Conservation (phyloP, 768 basidiomycete genomes). For the Cantharellus anzutake region DNA sequence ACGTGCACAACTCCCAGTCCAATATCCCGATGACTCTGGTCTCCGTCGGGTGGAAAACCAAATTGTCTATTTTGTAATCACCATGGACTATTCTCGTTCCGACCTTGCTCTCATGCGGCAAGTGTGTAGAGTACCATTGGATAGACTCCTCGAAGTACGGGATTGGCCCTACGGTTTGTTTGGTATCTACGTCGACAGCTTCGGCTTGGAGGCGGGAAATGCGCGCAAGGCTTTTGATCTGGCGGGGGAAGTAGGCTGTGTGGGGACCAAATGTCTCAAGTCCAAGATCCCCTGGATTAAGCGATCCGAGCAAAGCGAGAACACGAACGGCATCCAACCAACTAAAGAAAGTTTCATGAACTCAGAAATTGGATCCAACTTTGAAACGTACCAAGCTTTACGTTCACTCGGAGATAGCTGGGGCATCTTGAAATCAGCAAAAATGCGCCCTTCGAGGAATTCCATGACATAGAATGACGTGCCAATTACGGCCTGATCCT, state of each 20-base stretch:
- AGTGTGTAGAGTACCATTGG: constrained; percentile 51
- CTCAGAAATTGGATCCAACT: background rate
- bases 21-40: constrained; percentile 86
- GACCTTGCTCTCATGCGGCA: constrained; percentile 58
- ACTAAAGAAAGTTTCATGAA: constrained; percentile 19
- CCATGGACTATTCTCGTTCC: constrained; percentile 87
- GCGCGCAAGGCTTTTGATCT: constrained; percentile 73
- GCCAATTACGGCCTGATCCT: constrained; percentile 57
- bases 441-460: constrained; percentile 84
- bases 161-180: constrained; percentile 40
- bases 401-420: constrained; percentile 43
- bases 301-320: constrained; percentile 45
- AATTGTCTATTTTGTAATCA: constrained; percentile 95
- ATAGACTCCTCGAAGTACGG: constrained; percentile 56
- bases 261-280: constrained; percentile 52
- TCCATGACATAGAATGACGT: constrained; percentile 96
- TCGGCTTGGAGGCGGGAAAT: constrained; percentile 66
- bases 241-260: constrained; percentile 78
- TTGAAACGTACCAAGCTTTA: constrained; percentile 41
- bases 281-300: constrained; percentile 46
- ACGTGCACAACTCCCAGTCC: constrained; percentile 94
- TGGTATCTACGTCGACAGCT: constrained; percentile 29
- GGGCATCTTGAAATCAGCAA: constrained; percentile 65
- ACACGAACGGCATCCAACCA: constrained; percentile 62
- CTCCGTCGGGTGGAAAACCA: constrained; percentile 85